Base-by-base conservation (phyloP, 805 yeast genomes). In the Ogataea ramenticola region DNA sequence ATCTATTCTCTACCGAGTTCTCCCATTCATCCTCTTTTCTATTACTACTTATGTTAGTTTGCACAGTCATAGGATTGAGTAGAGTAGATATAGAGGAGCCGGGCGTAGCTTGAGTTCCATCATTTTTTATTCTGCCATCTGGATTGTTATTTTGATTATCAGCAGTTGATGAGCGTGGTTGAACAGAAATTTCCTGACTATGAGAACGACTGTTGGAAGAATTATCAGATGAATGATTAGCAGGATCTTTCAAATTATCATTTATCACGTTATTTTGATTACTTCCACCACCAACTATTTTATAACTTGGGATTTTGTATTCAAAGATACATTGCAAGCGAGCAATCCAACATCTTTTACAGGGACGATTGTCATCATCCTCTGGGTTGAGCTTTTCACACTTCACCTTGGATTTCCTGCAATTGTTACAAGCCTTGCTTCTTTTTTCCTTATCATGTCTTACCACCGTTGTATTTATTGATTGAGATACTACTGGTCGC, bases 381-480 rank as follows among this genome's bases (percentile, higher is more conserved):
- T 34, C 60, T 2, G 59, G 50, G 2, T 64, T 66, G 6, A 64
- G 52, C 52, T 78, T 78, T 33, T 70, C 70, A 52, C 89, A 82
- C 57, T 72, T 79, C 24, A 81, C 80, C 59, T 82, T 82, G 20
- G 82, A 68, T 53, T 68, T 68, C 44, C 84, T 72, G 56, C 89
- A 82, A 51, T 70, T 68, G 21, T 76, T 67, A 57, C 89, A 82
- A 3, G 88, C 87, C 53, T 75, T 79, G 32, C 60, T 60, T 39
- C 71, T 49, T 43, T 58, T 63, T 29, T 49, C 59, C 32, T 49
- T 52, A 19, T 41, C 43, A 24, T 41, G 43, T n/a, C 43, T 15
- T 22, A 41, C 34, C 8, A 41, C 17, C 24, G 26, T 34, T 22
- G 43, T 41, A 20, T 27, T 34, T 20, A 39, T 31, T 3, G 42